phyloP scores from a whole-genome alignment of 345 rosid genomes.

The Brassica cretica region DNA sequence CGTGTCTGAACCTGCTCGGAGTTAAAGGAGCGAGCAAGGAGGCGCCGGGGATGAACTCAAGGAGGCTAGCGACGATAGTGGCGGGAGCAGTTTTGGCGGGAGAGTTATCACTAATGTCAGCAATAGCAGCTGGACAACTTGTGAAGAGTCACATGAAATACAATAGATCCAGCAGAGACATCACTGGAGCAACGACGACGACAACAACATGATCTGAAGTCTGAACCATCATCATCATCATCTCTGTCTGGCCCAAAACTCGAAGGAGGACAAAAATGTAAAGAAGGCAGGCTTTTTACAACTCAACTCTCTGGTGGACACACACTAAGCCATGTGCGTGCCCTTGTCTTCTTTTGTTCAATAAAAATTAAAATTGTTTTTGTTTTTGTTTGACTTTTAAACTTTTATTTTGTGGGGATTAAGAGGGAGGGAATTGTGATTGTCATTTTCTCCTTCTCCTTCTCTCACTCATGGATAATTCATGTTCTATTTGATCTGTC shows the following conservation, averaged over 20 bases:
- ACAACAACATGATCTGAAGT: slow-evolving; percentile 18
- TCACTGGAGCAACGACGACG: slow-evolving; percentile 42
- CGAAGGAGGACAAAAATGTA: slow-evolving; percentile 7
- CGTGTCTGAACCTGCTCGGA: slow-evolving; percentile 75
- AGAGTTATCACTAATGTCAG: slow-evolving; percentile 85
- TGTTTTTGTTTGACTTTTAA: slow-evolving; percentile 30
- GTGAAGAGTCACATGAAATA: slow-evolving; percentile 89
- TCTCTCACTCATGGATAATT: slow-evolving; percentile 34
- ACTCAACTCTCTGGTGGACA: slow-evolving; percentile 29
- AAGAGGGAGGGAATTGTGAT: slow-evolving; percentile 13
- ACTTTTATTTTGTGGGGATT: slow-evolving; percentile 4
- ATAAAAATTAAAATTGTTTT: slow-evolving; percentile 14
- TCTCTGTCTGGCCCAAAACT: slow-evolving; percentile 16
- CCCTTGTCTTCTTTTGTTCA: slow-evolving; percentile 34
- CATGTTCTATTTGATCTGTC: slow-evolving; percentile 36
- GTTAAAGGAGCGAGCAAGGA: slow-evolving; percentile 75
- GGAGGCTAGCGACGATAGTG: slow-evolving; percentile 68
- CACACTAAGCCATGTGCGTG: slow-evolving; percentile 31
- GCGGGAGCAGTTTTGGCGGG: slow-evolving; percentile 87
- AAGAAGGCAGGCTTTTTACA: slow-evolving; percentile 28
- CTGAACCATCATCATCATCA: not conserved
- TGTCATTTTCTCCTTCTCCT: not conserved
- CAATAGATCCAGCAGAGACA: slow-evolving; percentile 78
- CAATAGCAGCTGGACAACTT: slow-evolving; percentile 87
- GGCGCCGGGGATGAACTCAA: slow-evolving; percentile 68